A percentile compares a stretch with the other conserved stretches of the same genome.
Conservation (phyloP, 495 filamentous ascomycete genomes). For the Usnea hakonensis region DNA sequence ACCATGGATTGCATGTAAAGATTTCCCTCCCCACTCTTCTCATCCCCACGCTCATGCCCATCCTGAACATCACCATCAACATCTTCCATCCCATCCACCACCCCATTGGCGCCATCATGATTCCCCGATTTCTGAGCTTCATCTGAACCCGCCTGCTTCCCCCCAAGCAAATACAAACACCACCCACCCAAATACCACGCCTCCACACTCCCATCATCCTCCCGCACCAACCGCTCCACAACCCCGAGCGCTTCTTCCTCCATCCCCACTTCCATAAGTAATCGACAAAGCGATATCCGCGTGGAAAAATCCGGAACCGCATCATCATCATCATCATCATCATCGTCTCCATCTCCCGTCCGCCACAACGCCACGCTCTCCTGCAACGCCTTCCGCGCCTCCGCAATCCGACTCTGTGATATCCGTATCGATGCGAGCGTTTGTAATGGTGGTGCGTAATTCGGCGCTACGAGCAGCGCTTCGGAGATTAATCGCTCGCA, state of each 20-base stretch:
- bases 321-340: constrained; percentile 31
- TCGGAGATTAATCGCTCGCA: constrained; percentile 85
- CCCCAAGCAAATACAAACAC: constrained; percentile 70
- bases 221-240: constrained; percentile 69
- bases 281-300: constrained; percentile 69
- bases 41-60: too few relatives aligned
- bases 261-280: constrained; percentile 86
- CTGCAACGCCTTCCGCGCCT: constrained; percentile 69
- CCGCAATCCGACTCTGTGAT: constrained; percentile 67
- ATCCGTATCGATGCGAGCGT: constrained; percentile 90
- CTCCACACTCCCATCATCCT: constrained; percentile 91
- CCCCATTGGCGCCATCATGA: constrained; percentile 22
- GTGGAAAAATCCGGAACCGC: constrained; percentile 74
- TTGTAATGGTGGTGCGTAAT: constrained; percentile 76
- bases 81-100: constrained; percentile 10
- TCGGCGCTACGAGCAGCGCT: constrained; percentile 67
- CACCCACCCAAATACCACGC: constrained; percentile 96
- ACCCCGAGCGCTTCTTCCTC: constrained; percentile 77
- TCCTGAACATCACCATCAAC: constrained; percentile 26
- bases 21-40: constrained; percentile 26
- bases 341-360: constrained; percentile 52
- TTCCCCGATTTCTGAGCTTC: neutral
- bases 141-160: constrained; percentile 46
- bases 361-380: constrained; percentile 69
- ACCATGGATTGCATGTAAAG: constrained; percentile 34